Evolutionary conservation across 352 stramenopile genomes (phyloP).

Genomic region (Globisporangium polare): DNA sequence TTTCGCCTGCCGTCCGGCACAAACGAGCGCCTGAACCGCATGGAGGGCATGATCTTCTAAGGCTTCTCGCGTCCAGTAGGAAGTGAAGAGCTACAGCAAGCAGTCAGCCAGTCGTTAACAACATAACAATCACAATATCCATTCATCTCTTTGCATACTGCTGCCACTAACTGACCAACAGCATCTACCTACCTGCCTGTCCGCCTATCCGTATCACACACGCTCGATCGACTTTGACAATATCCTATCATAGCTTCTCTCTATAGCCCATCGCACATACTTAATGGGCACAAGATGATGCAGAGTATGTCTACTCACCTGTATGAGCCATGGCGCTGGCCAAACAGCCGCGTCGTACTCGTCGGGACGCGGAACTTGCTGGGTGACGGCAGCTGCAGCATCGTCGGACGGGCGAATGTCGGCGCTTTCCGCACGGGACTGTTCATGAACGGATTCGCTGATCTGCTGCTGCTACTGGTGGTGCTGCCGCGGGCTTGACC

Average conservation of each 20-base stretch:
- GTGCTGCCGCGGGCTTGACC: constrained; percentile 9
- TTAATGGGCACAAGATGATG: neutral
- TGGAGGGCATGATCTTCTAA: constrained; percentile 89
- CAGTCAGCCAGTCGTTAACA: neutral
- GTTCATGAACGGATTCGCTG: constrained; percentile 8
- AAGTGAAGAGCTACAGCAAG: neutral
- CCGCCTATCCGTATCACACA: neutral
- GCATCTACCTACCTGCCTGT: neutral
- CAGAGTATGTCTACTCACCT: constrained; percentile 13
- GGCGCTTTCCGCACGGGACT: constrained; percentile 15
- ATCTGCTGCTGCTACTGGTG: neutral
- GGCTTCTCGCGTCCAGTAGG: neutral
- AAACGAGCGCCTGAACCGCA: constrained; percentile 81
- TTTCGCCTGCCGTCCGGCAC: constrained; percentile 76
- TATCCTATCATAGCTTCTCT: neutral
- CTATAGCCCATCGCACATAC: neutral
- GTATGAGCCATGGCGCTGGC: constrained; percentile 36
- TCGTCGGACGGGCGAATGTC: neutral
- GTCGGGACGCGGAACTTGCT: constrained; percentile 51
- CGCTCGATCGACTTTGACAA: constrained; percentile 1
- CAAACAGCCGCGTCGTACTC: constrained; percentile 35
- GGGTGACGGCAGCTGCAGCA: constrained; percentile 29
- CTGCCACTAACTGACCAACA: neutral
- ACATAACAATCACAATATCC: constrained; percentile 10
- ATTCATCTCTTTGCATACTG: constrained; percentile 6